Evolutionary conservation across 2,329 filamentous ascomycete species (phyloP).

Genomic region (Pseudonectria buxi): DNA sequence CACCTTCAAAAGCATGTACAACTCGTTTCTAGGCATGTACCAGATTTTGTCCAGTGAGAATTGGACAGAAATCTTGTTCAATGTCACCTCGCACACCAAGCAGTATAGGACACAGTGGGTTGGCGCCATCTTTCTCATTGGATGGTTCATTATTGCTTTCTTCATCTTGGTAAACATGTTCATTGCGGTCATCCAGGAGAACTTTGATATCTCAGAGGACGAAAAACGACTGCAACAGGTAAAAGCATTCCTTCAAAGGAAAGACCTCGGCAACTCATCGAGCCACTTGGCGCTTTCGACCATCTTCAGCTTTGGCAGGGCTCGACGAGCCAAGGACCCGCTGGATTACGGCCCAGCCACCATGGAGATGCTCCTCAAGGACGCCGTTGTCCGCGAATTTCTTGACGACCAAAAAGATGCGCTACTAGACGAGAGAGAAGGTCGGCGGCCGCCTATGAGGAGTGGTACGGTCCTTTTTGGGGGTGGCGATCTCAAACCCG

Average conservation of each 20-base stretch:
- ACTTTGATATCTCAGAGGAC: conserved; percentile 97
- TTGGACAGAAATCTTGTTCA: conserved; percentile 86
- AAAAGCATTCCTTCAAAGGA: conserved; percentile 85
- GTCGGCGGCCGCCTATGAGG: conserved; percentile 23
- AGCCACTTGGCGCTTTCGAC: conserved; percentile 71
- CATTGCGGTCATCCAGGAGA: conserved; percentile 99
- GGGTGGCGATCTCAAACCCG: conserved; percentile 43
- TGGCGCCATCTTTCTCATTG: conserved; percentile 79
- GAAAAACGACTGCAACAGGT: conserved; percentile 97
- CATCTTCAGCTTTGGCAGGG: conserved; percentile 58
- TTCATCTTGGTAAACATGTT: conserved; percentile 99
- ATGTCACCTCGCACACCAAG: conserved; percentile 63
- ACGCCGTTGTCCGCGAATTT: conserved; percentile 91
- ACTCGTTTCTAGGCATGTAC: conserved; percentile 96
- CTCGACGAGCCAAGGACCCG: conserved; percentile 64
- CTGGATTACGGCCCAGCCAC: conserved; percentile 87
- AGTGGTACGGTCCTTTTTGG: conserved; percentile 28
- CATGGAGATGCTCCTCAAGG: conserved; percentile 93
- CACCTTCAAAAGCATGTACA: conserved; percentile 86
- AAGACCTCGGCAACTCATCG: conserved; percentile 67
- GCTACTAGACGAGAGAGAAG: conserved; percentile 25
- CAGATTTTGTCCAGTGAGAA: conserved; percentile 93
- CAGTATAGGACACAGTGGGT: conserved; percentile 77
- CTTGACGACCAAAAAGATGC: conserved; percentile 55
- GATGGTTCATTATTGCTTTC: conserved; percentile 93